Evolutionary conservation across 257 asterid species (phyloP).

Genomic region (Solanum clarkiae): DNA sequence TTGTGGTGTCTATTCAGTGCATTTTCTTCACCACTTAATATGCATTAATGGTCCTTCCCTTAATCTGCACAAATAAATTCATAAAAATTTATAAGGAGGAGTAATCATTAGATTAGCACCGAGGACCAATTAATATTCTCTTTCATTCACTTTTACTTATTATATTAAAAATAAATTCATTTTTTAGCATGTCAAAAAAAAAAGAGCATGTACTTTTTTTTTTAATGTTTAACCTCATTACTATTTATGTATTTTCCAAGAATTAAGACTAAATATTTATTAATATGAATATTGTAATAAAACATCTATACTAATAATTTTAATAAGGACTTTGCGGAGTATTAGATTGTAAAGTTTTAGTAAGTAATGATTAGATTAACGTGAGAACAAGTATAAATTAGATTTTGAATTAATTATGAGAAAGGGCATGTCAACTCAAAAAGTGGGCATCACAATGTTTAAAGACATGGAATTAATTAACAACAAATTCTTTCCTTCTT

Average conservation of each 20-base stretch:
- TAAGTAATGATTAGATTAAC: not conserved
- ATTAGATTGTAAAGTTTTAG: not conserved
- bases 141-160: not conserved
- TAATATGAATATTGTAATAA: too few species aligned
- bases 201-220: too few species aligned
- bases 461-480: not conserved
- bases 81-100: not conserved
- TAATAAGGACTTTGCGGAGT: too few species aligned
- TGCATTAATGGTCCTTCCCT: not conserved
- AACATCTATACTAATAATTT: too few species aligned
- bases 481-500: not conserved
- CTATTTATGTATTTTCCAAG: not conserved
- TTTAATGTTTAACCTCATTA: not conserved
- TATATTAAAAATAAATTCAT: too few species aligned
- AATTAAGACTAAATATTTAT: too few species aligned
- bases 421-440: not conserved
- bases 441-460: not conserved
- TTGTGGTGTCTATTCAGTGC: not conserved
- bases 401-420: not conserved
- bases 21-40: not conserved
- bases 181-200: not conserved
- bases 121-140: too few species aligned
- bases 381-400: not conserved
- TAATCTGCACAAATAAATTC: not conserved
- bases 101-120: not conserved